A percentile compares a stretch with the other conserved stretches of the same genome.
These are phyloP conservation scores for Fusarium pininemorale DNA, from an alignment of 2,329 filamentous ascomycete species.

Conservation along the genomic window DNA sequence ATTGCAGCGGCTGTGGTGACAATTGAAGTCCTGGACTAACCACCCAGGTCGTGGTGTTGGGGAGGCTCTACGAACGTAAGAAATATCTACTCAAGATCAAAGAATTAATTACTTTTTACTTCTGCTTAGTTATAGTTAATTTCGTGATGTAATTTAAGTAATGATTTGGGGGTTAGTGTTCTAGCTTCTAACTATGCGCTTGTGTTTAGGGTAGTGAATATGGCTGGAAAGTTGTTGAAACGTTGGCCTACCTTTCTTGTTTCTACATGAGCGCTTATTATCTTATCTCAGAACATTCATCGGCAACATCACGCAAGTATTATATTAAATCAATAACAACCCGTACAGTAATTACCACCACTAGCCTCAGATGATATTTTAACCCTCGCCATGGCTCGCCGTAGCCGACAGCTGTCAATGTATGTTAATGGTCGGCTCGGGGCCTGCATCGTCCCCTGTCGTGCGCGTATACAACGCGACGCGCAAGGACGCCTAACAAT, in stretches of 20 bases:
- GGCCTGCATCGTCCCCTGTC: neutral
- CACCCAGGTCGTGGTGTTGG: rapidly evolving
- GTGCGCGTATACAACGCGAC: neutral
- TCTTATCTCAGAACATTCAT: neutral
- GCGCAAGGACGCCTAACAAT: rapidly evolving
- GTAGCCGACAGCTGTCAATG: too few relatives aligned
- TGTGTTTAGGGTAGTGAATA: neutral
- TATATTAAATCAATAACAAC: rapidly evolving
- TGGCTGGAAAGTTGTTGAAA: neutral
- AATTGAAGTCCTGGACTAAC: rapidly evolving
- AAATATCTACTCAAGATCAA: rapidly evolving
- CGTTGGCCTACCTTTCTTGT: too few relatives aligned
- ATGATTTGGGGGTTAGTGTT: neutral
- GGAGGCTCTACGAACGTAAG: rapidly evolving
- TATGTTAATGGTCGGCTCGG: neutral
- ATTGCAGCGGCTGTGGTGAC: rapidly evolving
- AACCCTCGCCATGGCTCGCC: rapidly evolving
- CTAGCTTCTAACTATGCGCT: neutral
- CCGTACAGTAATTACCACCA: too few relatives aligned
- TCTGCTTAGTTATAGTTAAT: neutral
- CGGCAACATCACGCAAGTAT: too few relatives aligned
- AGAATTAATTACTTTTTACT: rapidly evolving
- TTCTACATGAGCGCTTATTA: too few relatives aligned
- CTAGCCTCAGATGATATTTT: neutral
- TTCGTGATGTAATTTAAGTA: rapidly evolving